phyloP scores from a whole-genome alignment of 1,284 basidiomycete species.

The Nidula niveotomentosa region DNA sequence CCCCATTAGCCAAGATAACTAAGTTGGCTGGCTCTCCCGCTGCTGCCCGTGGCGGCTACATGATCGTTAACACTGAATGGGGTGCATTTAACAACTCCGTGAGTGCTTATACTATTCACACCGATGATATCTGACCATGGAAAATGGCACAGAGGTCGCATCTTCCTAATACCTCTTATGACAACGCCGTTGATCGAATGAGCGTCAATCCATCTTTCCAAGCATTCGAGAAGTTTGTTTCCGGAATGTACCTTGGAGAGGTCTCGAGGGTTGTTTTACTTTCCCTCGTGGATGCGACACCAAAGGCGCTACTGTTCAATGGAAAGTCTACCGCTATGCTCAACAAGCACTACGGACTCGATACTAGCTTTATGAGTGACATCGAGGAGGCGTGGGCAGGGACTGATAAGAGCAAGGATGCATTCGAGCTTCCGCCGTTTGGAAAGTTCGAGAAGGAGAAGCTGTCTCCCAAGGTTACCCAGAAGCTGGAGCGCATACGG shows the following conservation, averaged over 20 bases:
- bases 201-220: slow-evolving; percentile 95
- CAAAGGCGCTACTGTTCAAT: slow-evolving; percentile 72
- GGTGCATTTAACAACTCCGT: slow-evolving; percentile 93
- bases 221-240: slow-evolving; percentile 98
- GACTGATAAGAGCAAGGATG: slow-evolving; percentile 26
- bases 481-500: slow-evolving; percentile 51
- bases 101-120: slow-evolving; percentile 21
- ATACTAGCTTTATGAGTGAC: slow-evolving; percentile 90
- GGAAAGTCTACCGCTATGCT: slow-evolving; percentile 74
- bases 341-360: slow-evolving; percentile 92
- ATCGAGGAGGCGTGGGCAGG: slow-evolving; percentile 77
- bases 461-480: slow-evolving; percentile 24
- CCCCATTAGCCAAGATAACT: slow-evolving; percentile 60
- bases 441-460: slow-evolving; percentile 29
- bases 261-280: slow-evolving; percentile 86
- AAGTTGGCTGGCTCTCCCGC: slow-evolving; percentile 74
- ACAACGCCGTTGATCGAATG: slow-evolving; percentile 90
- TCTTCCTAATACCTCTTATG: slow-evolving; percentile 90
- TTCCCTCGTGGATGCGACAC: slow-evolving; percentile 81
- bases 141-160: slow-evolving; percentile 61
- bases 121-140: not conserved
- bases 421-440: slow-evolving; percentile 29
- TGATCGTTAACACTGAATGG: slow-evolving; percentile 99
- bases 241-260: slow-evolving; percentile 99
- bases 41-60: slow-evolving; percentile 65